These are phyloP conservation scores for Sphaerulina vaccinii DNA, from an alignment of 2,329 filamentous ascomycete genomes.

Conservation along the genomic window DNA sequence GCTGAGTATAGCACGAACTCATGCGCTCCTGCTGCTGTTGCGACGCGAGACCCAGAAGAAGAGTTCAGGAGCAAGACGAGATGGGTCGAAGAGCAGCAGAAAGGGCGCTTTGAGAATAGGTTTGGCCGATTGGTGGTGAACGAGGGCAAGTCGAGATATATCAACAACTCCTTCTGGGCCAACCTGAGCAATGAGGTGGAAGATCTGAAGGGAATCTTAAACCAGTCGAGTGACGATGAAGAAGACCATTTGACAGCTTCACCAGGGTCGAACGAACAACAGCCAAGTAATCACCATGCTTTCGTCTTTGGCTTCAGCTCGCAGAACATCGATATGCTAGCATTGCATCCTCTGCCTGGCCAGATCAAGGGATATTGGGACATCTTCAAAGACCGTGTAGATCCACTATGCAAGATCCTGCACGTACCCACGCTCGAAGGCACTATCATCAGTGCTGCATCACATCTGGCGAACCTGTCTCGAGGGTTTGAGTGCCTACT, in stretches of 20 bases:
- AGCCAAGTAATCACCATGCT: constrained; percentile 60
- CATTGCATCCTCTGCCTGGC: constrained; percentile 64
- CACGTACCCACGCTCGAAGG: constrained; percentile 67
- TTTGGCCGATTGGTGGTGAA: constrained; percentile 70
- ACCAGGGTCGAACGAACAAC: constrained; percentile 23
- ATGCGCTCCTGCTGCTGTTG: not conserved
- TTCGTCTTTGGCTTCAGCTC: constrained; percentile 74
- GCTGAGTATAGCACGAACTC: not conserved
- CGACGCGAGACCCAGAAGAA: constrained; percentile 14
- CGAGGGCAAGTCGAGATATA: constrained; percentile 68
- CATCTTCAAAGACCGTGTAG: constrained; percentile 70
- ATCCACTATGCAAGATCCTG: constrained; percentile 68
- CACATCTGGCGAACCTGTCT: constrained; percentile 58
- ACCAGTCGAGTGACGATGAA: constrained; percentile 62
- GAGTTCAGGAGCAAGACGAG: constrained; percentile 26
- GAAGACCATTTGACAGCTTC: constrained; percentile 51
- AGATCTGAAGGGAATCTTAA: constrained; percentile 61
- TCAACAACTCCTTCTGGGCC: constrained; percentile 68
- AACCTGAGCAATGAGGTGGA: constrained; percentile 72
- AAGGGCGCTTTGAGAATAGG: constrained; percentile 41
- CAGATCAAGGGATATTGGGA: constrained; percentile 69
- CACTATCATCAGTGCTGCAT: constrained; percentile 60
- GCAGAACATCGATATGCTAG: constrained; percentile 63
- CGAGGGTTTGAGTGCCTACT: constrained; percentile 59
- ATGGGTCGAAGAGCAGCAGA: constrained; percentile 31